Evolutionary conservation across 169 alveolate genomes (phyloP), one percentile per base, ranked within the genome.

Genomic region (Babesia bovis): DNA sequence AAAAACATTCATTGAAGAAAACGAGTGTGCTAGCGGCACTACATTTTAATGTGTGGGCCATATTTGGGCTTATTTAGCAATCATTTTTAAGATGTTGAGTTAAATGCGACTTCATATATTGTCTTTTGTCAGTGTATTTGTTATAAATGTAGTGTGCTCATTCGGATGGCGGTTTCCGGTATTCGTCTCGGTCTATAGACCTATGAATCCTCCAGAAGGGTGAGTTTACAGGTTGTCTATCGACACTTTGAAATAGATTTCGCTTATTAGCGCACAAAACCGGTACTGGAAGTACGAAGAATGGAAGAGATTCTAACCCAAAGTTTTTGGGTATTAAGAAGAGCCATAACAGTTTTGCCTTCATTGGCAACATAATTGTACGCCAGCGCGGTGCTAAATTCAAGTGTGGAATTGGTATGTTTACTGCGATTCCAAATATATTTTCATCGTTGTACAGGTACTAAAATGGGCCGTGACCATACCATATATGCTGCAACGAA

Each of bases 251-350:
- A 12, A 19, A 19, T 50, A 50, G 75, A 28, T 59, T 59, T 55
- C 41, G 33, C 32, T 19, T 87, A 32, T 58, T 56, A 45, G 96
- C 96, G 2, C 90, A 90, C 36, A 91, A 91, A 55, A 86, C 89
- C 40, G 96, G 96, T 15, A 92, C 92, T n/a, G 95, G 95, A 17
- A 84, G 91, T 59, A 90, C 94, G n/a, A 85, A 82, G 76, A 92
- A 92, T 85, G 94, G 94, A n/a, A 66, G 96, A 42, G 96, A 92
- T 68, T 76, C 93, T 36, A 79, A 85, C 19, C 94, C 96, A 19
- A 90, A 92, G 66, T 84, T 60, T 50, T 81, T 92, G 42, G 96
- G 96, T 28, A 88, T 90, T 49, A 92, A 92, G 68, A 72, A 78
- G 67, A 67, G 51, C 63, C 94, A 91, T 45, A 92, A 92, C 59